Base-by-base conservation (phyloP, 352 stramenopile species). In the Phytophthora gonapodyides region DNA sequence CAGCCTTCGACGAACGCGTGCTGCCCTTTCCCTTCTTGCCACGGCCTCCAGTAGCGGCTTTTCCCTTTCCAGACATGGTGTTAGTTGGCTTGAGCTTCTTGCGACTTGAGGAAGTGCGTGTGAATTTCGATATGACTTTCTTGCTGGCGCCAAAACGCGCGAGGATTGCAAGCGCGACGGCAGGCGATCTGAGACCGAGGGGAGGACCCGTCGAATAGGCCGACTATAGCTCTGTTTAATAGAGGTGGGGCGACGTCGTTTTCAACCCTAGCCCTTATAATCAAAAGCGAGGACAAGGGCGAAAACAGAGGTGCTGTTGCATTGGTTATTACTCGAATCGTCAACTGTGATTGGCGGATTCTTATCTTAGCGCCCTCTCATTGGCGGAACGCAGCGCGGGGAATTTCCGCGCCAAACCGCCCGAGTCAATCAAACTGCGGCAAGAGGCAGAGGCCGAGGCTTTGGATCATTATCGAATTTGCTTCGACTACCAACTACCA, bases 1-100 rank as follows among this genome's bases (percentile, higher is more conserved):
- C 95, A 33, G 94, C 94, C 80, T 98, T 98, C 30, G 92, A 58
- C 53, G 87, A 97, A 15, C 81, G 75, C 43, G 76, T 84, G 27
- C 50, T 70, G 51, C 67, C 64, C 67, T 90, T 90, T 47, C 79
- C 80, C 67, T 83, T 88, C 73, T 89, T 89, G 53, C 81, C 81
- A 66, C 81, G 77, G 55, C 81, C 81, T 76, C 81, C 76, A 63
- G 75, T 84, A 80, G 75, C 80, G 41, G 72, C 69, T 74, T 90
- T 90, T 76, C 82, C 82, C 62, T 91, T 91, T 73, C 82, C 82
- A 79, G 82, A 87, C 82, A 91, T 91, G 42, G 19, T 73, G 43
- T 56, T 17, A 27, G 24, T 2, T 63, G 37, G 52, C 36, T 59
- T 69, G 41, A 66, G 36, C n/a, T 70, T 57, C 47, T 65, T 67